Percentiles rank a stretch among this genome's conserved stretches.
Conservation (phyloP, 345 rosid genomes). For the Erysimum cheiranthoides region DNA sequence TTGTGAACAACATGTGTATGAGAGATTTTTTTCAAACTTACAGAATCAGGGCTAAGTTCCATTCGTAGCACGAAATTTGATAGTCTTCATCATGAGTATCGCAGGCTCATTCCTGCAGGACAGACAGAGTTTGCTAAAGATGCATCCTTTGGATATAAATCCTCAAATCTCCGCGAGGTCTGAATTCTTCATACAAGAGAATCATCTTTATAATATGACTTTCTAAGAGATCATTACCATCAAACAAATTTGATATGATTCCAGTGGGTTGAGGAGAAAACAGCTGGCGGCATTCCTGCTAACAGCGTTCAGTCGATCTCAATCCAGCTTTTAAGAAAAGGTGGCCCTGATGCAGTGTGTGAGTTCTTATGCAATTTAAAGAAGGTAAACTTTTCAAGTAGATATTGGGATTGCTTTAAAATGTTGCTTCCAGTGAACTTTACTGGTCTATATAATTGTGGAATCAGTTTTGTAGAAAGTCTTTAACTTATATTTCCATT, state of each 20-base stretch:
- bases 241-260: constrained; percentile 28
- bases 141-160: constrained; percentile 88
- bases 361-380: constrained; percentile 70
- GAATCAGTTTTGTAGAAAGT: constrained; percentile 2
- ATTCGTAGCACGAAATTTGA: constrained; percentile 22
- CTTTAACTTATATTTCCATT: constrained; percentile 35
- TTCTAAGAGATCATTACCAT: not conserved
- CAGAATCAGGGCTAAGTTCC: constrained; percentile 19
- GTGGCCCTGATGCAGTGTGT: constrained; percentile 92
- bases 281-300: constrained; percentile 70
- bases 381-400: constrained; percentile 57
- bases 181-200: constrained; percentile 29
- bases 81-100: constrained; percentile 36
- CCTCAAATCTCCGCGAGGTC: constrained; percentile 91
- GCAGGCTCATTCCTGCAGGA: constrained; percentile 93
- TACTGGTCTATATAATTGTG: constrained; percentile 5
- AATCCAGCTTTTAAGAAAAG: constrained; percentile 78
- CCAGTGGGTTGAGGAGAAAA: constrained; percentile 98
- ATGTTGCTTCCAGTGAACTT: constrained; percentile 22
- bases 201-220: constrained; percentile 18
- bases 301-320: constrained; percentile 75
- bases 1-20: constrained; percentile 21
- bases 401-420: not conserved
- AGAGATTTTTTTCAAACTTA: not conserved
- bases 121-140: constrained; percentile 97